Evolutionary conservation across 202 grass and related monocot genomes (phyloP).

Genomic region (Setaria viridis): DNA sequence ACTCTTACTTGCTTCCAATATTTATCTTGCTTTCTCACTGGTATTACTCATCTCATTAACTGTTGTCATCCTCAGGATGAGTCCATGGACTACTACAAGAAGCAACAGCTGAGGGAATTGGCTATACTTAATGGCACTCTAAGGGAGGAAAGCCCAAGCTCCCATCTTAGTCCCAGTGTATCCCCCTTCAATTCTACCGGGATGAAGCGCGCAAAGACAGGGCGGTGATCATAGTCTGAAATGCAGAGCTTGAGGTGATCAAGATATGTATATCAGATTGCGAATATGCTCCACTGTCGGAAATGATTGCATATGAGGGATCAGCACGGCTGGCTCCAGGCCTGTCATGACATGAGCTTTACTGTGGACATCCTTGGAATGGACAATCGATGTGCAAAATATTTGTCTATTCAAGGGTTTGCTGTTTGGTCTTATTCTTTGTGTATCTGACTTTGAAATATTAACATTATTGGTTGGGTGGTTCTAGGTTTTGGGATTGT

Average conservation of each 20-base stretch:
- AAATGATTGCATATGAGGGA: constrained; percentile 26
- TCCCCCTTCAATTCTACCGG: constrained; percentile 85
- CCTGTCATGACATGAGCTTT: constrained; percentile 4
- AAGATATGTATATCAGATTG: constrained; percentile 26
- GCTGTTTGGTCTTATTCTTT: constrained; percentile 49
- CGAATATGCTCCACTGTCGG: constrained; percentile 29
- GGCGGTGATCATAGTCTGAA: constrained; percentile 52
- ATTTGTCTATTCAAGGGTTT: constrained; percentile 31
- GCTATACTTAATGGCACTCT: constrained; percentile 92
- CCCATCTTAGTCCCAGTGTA: constrained; percentile 75
- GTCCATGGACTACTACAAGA: constrained; percentile 96
- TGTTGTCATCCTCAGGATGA: constrained; percentile 67
- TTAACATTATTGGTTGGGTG: constrained; percentile 46
- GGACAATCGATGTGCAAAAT: constrained; percentile 1
- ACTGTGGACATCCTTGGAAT: constrained; percentile 9
- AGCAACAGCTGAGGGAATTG: constrained; percentile 91
- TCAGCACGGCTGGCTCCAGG: not conserved
- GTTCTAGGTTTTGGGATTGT: constrained; percentile 32
- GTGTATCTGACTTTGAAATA: constrained; percentile 47
- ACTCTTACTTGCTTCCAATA: constrained; percentile 18
- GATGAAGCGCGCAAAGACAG: constrained; percentile 93
- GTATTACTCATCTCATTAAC: not conserved
- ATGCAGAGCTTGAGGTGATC: constrained; percentile 34
- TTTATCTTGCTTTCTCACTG: constrained; percentile 23
- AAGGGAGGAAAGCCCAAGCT: constrained; percentile 85